Evolutionary conservation across 164 flowering plant genomes (phyloP), one percentile per base, ranked within the genome.

Genomic region (Paratinospora sagittata): DNA sequence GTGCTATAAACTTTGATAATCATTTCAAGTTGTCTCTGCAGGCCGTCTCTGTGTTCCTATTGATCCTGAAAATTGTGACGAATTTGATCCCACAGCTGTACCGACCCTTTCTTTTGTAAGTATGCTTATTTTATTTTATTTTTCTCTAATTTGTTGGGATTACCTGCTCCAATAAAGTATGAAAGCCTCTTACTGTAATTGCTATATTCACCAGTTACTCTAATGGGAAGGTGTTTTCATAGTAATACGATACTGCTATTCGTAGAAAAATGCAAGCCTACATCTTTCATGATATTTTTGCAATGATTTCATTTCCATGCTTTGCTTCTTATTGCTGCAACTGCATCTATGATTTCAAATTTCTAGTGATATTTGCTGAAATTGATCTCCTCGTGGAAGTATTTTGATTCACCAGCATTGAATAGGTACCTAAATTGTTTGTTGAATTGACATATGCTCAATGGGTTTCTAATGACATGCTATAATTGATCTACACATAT

Each of bases 1-100:
- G 11, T 57, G 27, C 4, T 39, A 13, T 27, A 8, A 8, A 58
- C n/a, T 1, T 64, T 43, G 17, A 8, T 45, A 64, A 52, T 27
- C 27, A 37, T 66, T 65, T 70, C 47, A 52, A 60, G 27, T 73
- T 21, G 8, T 55, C 47, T 70, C 68, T 58, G 70, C 82, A 96
- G 98, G 99, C 27, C 92, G 89, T 79, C 93, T 93, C 58, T 96
- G 99, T 79, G 85, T 96, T 72, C 99, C 99, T 4, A 91, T 96
- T 79, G 93, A 93, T 74, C 97, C 99, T 47, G 70, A 84, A 10
- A 19, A 65, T 13, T 93, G 97, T 75, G 97, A 93, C 73, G 93
- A 93, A 27, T 96, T 96, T 81, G 97, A 96, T 88, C 99, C 97
- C 19, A 82, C 86, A 34, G 57, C 81, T 74, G 97, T 88, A 14